These are phyloP conservation scores for Marsdenia floribunda DNA, from an alignment of 257 asterid species.

Conservation along the genomic window DNA sequence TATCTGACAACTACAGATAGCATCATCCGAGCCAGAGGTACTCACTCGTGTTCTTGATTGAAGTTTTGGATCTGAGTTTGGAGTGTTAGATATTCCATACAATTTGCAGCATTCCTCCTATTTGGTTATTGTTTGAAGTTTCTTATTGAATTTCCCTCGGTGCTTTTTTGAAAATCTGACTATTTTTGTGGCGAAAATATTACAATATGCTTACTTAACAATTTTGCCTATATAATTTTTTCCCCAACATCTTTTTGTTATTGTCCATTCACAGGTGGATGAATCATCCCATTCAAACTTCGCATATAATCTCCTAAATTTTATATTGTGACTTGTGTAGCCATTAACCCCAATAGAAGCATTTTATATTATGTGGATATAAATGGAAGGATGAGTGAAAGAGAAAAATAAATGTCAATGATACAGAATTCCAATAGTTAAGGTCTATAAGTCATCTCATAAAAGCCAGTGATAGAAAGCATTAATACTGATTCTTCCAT, in stretches of 20 bases:
- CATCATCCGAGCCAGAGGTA: conserved; percentile 80
- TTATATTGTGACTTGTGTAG: not conserved
- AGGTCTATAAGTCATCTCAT: too few relatives aligned
- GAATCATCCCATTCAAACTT: not conserved
- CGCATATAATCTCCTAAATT: not conserved
- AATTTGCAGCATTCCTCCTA: not conserved
- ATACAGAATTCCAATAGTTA: too few relatives aligned
- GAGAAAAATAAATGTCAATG: too few relatives aligned
- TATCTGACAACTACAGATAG: conserved; percentile 82
- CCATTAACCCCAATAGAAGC: not conserved
- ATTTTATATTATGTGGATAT: not conserved
- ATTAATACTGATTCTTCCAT: too few relatives aligned
- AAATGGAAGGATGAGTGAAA: too few relatives aligned
- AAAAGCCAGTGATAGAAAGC: too few relatives aligned
- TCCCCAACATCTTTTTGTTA: not conserved
- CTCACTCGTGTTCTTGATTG: not conserved
- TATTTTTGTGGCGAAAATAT: not conserved
- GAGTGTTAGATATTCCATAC: not conserved
- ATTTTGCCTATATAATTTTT: not conserved
- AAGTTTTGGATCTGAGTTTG: not conserved
- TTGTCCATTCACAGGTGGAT: not conserved
- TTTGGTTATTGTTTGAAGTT: not conserved
- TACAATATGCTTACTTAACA: not conserved
- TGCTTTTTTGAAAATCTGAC: not conserved
- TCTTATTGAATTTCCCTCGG: not conserved